Percentiles rank a stretch among this genome's conserved stretches.
These are phyloP conservation scores for Chaetomiaceae sp. DNA, from an alignment of 2,329 filamentous ascomycete species.

Conservation along the genomic window DNA sequence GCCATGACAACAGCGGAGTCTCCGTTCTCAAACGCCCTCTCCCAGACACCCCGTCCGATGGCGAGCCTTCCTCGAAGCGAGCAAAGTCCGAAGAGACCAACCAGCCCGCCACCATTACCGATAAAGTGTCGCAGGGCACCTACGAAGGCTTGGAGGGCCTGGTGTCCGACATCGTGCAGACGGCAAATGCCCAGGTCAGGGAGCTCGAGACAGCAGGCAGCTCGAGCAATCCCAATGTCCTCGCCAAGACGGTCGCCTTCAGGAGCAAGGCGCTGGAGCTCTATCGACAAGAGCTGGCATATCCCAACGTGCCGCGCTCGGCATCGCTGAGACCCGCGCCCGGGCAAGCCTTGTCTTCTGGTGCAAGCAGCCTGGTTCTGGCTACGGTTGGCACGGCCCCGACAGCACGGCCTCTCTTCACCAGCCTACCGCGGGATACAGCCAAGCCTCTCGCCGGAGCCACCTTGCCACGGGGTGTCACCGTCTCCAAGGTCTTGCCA, in stretches of 20 bases:
- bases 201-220: slow-evolving; percentile 39
- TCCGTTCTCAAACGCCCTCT: slow-evolving; percentile 53
- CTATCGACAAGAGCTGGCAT: slow-evolving; percentile 55
- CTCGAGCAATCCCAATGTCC: slow-evolving; percentile 32
- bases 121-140: slow-evolving; percentile 47
- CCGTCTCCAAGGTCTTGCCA: slow-evolving; percentile 61
- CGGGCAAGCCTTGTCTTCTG: slow-evolving; percentile 37
- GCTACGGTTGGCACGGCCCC: slow-evolving; percentile 73
- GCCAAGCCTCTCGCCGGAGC: slow-evolving; percentile 53
- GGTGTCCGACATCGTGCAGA: slow-evolving; percentile 48
- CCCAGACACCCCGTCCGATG: slow-evolving; percentile 37
- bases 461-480: slow-evolving; percentile 69
- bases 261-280: slow-evolving; percentile 59
- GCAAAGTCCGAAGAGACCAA: slow-evolving; percentile 49
- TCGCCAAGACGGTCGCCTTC: slow-evolving; percentile 50
- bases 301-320: slow-evolving; percentile 39
- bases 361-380: slow-evolving; percentile 56
- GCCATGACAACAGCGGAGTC: slow-evolving; percentile 47
- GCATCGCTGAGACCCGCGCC: slow-evolving; percentile 34
- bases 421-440: slow-evolving; percentile 57
- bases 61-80: slow-evolving; percentile 55
- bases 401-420: slow-evolving; percentile 74
- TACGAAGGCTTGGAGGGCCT: slow-evolving; percentile 63
- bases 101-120: slow-evolving; percentile 42
- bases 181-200: slow-evolving; percentile 36